Base-by-base conservation (phyloP, 352 stramenopile genomes). In the Globisporangium canariense region DNA sequence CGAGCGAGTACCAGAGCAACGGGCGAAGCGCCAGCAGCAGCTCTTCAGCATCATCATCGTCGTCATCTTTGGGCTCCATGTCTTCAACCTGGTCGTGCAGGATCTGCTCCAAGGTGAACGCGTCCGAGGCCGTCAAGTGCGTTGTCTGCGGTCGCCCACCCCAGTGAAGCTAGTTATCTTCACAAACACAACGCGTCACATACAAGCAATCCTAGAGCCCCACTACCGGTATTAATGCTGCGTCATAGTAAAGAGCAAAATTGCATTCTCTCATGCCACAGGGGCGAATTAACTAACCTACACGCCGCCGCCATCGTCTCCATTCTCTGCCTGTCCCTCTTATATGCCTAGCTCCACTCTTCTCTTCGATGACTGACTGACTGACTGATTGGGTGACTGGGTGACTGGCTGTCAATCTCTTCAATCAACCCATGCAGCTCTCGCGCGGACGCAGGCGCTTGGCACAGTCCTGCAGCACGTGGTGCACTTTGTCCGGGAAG, bases 401-500 rank as follows among this genome's bases (percentile, higher is more conserved):
- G 5, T 10, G 22, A 11, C 25, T 45, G 38, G 4, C 22, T 52
- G 25, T 20, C 20, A 2, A n/a, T 18, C 20, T n/a, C 59, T 7
- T 49, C 30, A 28, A n/a, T 69, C 51, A 71, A 28, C 65, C 61
- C 53, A 71, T 67, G 53, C 61, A 67, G 46, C 61, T 67, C 46
- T 81, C 64, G 28, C 34, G 72, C 49, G 67, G 75, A n/a, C 71
- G 62, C 73, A 88, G 63, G 38, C 71, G 69, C 66, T 87, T 77
- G 41, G 85, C 78, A 56, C 85, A 94, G 63, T 95, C 84, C 55
- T 94, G 79, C 7, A 96, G 76, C 50, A 96, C 87, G 63, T 87
- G 83, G 67, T 96, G 84, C 4, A 96, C 86, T 64, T 94, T 96
- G 72, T 96, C 86, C 1, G 87, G 86, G 55, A 96, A 96, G 62